Evolutionary conservation across 768 basidiomycete genomes (phyloP).

Genomic region (Trametes punicea): DNA sequence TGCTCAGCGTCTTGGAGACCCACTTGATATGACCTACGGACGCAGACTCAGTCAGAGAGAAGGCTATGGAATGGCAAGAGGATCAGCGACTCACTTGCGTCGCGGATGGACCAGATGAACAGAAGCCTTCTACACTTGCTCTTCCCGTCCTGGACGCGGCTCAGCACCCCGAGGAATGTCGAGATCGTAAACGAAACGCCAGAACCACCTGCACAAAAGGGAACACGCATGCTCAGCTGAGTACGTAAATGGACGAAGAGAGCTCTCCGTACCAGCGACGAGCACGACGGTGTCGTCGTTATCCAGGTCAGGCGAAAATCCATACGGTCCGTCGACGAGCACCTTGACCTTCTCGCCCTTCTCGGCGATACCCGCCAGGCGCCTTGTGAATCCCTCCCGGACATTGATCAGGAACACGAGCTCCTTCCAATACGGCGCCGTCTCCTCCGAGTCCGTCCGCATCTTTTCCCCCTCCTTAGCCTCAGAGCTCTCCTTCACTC

Average conservation of each 20-base stretch:
- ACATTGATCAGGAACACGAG: conserved; percentile 59
- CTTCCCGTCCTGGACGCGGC: conserved; percentile 27
- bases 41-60: neutral
- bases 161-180: conserved; percentile 41
- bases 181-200: conserved; percentile 48
- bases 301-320: conserved; percentile 39
- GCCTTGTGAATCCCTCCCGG: conserved; percentile 56
- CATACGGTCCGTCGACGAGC: conserved; percentile 61
- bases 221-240: neutral
- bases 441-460: neutral
- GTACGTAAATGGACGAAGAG: neutral
- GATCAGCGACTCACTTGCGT: conserved; percentile 32
- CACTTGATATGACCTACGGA: conserved; percentile 40
- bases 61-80: neutral
- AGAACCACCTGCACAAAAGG: conserved; percentile 44
- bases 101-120: conserved; percentile 44
- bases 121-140: conserved; percentile 33
- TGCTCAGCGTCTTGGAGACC: conserved; percentile 40
- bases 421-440: conserved; percentile 32
- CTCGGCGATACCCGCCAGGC: conserved; percentile 36
- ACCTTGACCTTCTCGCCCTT: conserved; percentile 37
- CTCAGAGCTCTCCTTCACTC: neutral
- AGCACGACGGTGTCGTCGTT: conserved; percentile 46
- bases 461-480: neutral
- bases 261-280: conserved; percentile 42